Base-by-base conservation (phyloP, 202 grass and related monocot species). In the Panicum virgatum region DNA sequence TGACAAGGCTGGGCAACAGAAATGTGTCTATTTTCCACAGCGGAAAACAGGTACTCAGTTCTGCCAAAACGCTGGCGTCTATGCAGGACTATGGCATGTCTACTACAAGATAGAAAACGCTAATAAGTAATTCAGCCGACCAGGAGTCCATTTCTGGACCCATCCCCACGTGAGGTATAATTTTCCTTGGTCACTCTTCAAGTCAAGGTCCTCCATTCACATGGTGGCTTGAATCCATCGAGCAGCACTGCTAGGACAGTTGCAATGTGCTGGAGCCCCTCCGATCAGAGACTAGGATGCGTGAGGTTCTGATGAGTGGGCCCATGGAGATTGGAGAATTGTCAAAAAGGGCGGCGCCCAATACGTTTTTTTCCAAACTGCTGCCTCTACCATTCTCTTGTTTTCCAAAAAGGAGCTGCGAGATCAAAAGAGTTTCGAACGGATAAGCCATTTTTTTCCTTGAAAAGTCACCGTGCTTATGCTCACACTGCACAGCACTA, bases 121-220 rank as follows among this genome's bases (percentile, higher is more conserved):
- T 56, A 23, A 12, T 0, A 42, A 59, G 19, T 40, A 42, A 25
- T 38, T 65, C 5, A 78, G 67, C 67, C 75, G 23, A 79, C 60
- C 0, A 19, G 4, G 37, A 80, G 20, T 76, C 69, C 63, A 39
- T 70, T 56, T 46, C 44, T 26, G 60, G 23, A 53, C 1, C 37
- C 38, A 13, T 67, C 66, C 73, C 18, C 88, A 75, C 83, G 68
- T 77, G 83, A 3, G 18, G 42, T 1, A 8, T 54, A 75, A 75
- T 23, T 63, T 83, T 75, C 43, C 9, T 46, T 9, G 20, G 10
- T 12, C 29, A 14, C 36, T 74, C 23, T 68, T 86, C 68, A 64
- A 86, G 88, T 86, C 88, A 83, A 80, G 75, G 75, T 83, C 75
- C 69, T 83, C 74, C 62, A 64, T 86, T 75, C 88, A 69, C 88